phyloP scores from a whole-genome alignment of 495 filamentous ascomycete species.

The Podospora fimiseda region DNA sequence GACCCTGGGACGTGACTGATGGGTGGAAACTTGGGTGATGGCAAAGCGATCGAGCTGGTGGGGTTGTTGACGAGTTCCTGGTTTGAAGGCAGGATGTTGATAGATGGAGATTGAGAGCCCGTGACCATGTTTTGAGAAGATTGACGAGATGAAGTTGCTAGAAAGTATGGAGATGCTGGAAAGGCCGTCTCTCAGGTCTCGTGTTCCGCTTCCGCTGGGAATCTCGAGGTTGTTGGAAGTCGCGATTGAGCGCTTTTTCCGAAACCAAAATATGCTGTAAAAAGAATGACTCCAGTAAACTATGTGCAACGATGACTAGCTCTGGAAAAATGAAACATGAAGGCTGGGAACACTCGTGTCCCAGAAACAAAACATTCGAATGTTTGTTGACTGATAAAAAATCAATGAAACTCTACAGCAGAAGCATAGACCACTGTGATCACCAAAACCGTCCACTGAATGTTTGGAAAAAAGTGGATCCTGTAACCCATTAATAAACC shows the following conservation, averaged over 20 bases:
- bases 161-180: constrained; percentile 47
- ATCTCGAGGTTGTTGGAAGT: background rate
- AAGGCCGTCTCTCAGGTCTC: constrained; percentile 59
- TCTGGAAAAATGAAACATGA: too few species aligned
- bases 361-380: too few species aligned
- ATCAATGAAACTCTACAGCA: background rate
- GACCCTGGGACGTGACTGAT: constrained; percentile 40
- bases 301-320: too few species aligned
- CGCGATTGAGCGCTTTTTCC: background rate
- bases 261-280: too few species aligned
- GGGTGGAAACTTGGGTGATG: constrained; percentile 12
- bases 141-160: constrained; percentile 27
- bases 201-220: constrained; percentile 25
- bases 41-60: constrained; percentile 28
- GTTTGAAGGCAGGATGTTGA: constrained; percentile 50
- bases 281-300: background rate
- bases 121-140: constrained; percentile 23
- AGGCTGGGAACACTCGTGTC: background rate
- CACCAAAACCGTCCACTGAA: background rate
- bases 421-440: background rate
- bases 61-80: constrained; percentile 43
- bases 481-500: too few species aligned
- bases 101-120: constrained; percentile 29
- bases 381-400: background rate
- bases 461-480: background rate